phyloP scores from a whole-genome alignment of 2,329 filamentous ascomycete genomes.

The Chaetomiaceae sp. region DNA sequence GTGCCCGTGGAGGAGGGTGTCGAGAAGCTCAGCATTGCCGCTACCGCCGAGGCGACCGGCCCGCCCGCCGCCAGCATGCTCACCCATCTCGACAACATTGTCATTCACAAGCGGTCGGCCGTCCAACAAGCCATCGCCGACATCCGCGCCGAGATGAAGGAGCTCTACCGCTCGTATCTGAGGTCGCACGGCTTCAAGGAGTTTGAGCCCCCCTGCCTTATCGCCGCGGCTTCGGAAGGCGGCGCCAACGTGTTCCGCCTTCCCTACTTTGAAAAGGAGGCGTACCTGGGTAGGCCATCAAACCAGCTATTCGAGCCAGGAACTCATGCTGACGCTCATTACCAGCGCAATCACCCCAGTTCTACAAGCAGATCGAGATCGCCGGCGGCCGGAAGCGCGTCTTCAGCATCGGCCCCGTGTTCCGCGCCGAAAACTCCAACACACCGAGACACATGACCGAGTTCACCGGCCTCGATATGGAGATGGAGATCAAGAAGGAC shows the following conservation, averaged over 20 bases:
- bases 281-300: conserved; percentile 65
- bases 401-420: conserved; percentile 74
- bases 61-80: conserved; percentile 73
- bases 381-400: conserved; percentile 73
- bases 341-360: conserved; percentile 55
- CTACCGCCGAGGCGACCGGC: conserved; percentile 32
- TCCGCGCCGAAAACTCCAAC: conserved; percentile 81
- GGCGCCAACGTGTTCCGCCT: conserved; percentile 88
- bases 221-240: conserved; percentile 86
- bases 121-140: conserved; percentile 79
- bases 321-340: background rate
- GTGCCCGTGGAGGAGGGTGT: conserved; percentile 32
- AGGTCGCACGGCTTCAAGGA: conserved; percentile 68
- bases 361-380: conserved; percentile 86
- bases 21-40: conserved; percentile 33
- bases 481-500: conserved; percentile 79
- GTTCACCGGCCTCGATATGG: conserved; percentile 84
- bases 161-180: conserved; percentile 56
- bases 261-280: conserved; percentile 81
- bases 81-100: conserved; percentile 85
- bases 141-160: conserved; percentile 40
- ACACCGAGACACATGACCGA: conserved; percentile 78
- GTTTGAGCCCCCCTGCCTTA: conserved; percentile 85
- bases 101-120: conserved; percentile 86
- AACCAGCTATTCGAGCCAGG: background rate